Conservation (phyloP, 768 basidiomycete genomes). For the Termitomyces sp. region DNA sequence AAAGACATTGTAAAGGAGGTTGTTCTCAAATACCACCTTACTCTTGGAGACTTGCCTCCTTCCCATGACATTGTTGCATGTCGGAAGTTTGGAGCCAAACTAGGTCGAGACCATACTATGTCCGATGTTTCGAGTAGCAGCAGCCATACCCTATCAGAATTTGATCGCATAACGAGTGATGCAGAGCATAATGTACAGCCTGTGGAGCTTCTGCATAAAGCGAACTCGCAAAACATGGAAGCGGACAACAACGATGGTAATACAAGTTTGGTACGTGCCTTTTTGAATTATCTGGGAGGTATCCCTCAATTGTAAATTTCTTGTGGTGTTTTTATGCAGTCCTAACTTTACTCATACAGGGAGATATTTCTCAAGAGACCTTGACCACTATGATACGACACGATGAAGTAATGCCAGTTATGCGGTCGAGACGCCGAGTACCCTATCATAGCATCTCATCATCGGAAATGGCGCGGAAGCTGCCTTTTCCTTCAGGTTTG, state of each 20-base stretch:
- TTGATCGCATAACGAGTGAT: background rate
- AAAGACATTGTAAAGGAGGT: conserved; percentile 34
- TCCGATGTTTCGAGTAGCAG: conserved; percentile 13
- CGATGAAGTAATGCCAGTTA: conserved; percentile 56
- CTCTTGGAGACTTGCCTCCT: conserved; percentile 50
- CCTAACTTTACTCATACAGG: conserved; percentile 31
- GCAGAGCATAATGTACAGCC: background rate
- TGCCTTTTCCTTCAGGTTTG: conserved; percentile 57
- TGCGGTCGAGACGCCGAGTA: conserved; percentile 49
- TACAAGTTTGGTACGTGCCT: conserved; percentile 11
- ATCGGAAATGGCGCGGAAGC: conserved; percentile 38
- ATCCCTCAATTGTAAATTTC: background rate
- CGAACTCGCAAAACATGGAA: background rate
- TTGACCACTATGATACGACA: conserved; percentile 68
- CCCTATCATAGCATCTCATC: conserved; percentile 33
- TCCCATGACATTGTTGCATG: conserved; percentile 44
- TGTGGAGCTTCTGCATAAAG: background rate
- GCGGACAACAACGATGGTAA: background rate
- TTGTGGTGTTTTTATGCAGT: background rate
- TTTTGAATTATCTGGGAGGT: background rate
- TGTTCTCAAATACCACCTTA: conserved; percentile 47
- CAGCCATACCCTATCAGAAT: background rate
- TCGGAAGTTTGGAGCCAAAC: conserved; percentile 36
- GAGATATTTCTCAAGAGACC: conserved; percentile 67
- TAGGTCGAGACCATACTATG: conserved; percentile 49